Evolutionary conservation across 306 rosid species (phyloP).

Genomic region (Lathyrus oleraceus): DNA sequence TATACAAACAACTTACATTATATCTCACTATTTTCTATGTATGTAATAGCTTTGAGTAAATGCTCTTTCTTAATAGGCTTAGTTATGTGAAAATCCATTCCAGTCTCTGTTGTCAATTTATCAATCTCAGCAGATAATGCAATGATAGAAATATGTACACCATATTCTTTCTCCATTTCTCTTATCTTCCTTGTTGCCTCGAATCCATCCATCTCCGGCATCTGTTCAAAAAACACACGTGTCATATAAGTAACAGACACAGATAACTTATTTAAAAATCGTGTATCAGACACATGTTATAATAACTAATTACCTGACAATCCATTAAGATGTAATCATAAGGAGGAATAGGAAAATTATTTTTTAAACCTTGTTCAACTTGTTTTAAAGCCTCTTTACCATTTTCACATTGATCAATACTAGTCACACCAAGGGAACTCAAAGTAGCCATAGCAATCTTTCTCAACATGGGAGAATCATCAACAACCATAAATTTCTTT

Average conservation of each 20-base stretch:
- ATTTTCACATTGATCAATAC: constrained; percentile 51
- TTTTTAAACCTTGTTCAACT: constrained; percentile 43
- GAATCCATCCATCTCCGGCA: constrained; percentile 68
- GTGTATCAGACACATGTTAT: not conserved
- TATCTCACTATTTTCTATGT: constrained; percentile 36
- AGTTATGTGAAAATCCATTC: constrained; percentile 64
- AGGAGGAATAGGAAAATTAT: constrained; percentile 40
- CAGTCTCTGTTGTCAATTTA: constrained; percentile 41
- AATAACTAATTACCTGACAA: constrained; percentile 53
- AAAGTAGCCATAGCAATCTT: constrained; percentile 38
- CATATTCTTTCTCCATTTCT: constrained; percentile 46
- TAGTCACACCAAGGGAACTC: constrained; percentile 51
- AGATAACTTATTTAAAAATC: too few species aligned
- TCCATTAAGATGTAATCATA: constrained; percentile 82
- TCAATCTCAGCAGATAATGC: constrained; percentile 67
- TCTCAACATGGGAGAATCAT: constrained; percentile 43
- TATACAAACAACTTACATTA: not conserved
- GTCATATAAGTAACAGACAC: too few species aligned
- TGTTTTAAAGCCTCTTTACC: constrained; percentile 56
- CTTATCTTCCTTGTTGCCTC: constrained; percentile 66
- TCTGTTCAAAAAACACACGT: constrained; percentile 34
- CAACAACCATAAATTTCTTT: constrained; percentile 65
- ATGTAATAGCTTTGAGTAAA: constrained; percentile 53
- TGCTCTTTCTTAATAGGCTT: constrained; percentile 50
- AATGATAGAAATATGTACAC: constrained; percentile 63